A percentile compares a stretch with the other conserved stretches of the same genome.
Evolutionary conservation across 2,329 filamentous ascomycete genomes (phyloP).

Genomic region (Diaporthe sp.): DNA sequence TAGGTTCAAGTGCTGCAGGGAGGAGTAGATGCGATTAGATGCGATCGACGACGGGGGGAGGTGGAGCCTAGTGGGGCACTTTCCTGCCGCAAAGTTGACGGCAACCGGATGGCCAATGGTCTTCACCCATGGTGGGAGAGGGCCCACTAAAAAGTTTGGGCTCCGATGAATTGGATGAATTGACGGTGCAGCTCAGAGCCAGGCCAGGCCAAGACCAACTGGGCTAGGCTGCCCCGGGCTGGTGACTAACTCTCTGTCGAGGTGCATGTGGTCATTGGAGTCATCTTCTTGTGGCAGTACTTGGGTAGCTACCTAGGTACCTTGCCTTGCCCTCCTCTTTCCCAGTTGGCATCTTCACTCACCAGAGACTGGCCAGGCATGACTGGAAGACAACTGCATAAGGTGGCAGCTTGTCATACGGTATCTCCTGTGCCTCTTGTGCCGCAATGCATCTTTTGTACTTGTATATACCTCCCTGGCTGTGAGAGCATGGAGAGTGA

Average conservation of each 20-base stretch:
- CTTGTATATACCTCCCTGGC: too few species aligned
- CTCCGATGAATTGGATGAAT: neutral
- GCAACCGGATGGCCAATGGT: neutral
- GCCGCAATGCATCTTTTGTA: too few species aligned
- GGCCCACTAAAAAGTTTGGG: constrained; percentile 28
- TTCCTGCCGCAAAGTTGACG: constrained; percentile 14
- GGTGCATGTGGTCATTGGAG: too few species aligned
- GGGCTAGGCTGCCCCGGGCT: neutral
- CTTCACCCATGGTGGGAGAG: neutral
- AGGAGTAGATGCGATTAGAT: constrained; percentile 16
- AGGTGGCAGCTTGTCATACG: too few species aligned
- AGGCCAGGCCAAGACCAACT: neutral
- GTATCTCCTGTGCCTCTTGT: too few species aligned
- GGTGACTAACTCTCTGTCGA: neutral
- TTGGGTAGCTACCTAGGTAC: too few species aligned
- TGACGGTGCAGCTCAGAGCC: neutral
- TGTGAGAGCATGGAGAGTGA: too few species aligned
- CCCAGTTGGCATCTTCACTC: too few species aligned
- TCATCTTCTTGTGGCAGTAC: too few species aligned
- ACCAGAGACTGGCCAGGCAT: too few species aligned
- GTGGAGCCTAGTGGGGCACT: constrained; percentile 13
- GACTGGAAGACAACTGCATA: too few species aligned
- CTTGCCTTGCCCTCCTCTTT: too few species aligned
- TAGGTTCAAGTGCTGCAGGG: neutral
- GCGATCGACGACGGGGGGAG: constrained; percentile 27